Percentiles rank a stretch among this genome's conserved stretches.
These are phyloP conservation scores for Pseudocercospora fuligena DNA, from an alignment of 2,329 filamentous ascomycete species.

Conservation along the genomic window DNA sequence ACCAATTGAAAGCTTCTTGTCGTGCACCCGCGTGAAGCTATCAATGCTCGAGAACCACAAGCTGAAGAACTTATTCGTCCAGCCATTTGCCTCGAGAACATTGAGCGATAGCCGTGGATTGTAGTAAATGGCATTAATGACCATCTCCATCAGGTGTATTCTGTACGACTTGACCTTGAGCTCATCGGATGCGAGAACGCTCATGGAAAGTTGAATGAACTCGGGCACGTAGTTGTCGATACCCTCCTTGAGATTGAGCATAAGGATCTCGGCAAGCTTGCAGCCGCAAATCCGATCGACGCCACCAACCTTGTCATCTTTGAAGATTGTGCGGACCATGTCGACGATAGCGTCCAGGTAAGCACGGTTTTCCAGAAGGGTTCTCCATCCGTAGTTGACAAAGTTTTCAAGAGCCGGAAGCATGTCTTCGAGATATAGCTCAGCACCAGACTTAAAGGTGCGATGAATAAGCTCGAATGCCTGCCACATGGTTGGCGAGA, in stretches of 20 bases:
- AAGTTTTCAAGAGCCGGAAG: conserved; percentile 97
- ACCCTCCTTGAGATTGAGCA: conserved; percentile 88
- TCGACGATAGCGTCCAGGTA: conserved; percentile 88
- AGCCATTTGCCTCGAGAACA: conserved; percentile 85
- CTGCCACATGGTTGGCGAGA: conserved; percentile 97
- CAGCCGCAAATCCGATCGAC: conserved; percentile 96
- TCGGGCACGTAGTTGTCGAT: conserved; percentile 87
- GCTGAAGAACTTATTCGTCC: conserved; percentile 99
- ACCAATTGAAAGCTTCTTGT: conserved; percentile 97
- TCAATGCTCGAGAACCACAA: conserved; percentile 97
- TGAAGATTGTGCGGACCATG: conserved; percentile 96
- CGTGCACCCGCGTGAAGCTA: conserved; percentile 88
- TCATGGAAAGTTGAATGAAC: conserved; percentile 90
- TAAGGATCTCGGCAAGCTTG: conserved; percentile 95
- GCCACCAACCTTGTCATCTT: conserved; percentile 86
- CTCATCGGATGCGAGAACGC: conserved; percentile 73
- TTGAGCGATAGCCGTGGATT: conserved; percentile 84
- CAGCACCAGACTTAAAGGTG: conserved; percentile 95
- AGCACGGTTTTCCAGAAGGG: conserved; percentile 78
- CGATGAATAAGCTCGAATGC: conserved; percentile 96
- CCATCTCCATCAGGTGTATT: conserved; percentile 97
- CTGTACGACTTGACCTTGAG: conserved; percentile 90
- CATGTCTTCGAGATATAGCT: conserved; percentile 98
- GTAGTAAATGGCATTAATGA: conserved; percentile 98
- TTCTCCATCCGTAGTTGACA: conserved; percentile 85